Evolutionary conservation across 768 basidiomycete species (phyloP), one percentile per base, ranked within the genome.

Genomic region (Suillus clintonianus): DNA sequence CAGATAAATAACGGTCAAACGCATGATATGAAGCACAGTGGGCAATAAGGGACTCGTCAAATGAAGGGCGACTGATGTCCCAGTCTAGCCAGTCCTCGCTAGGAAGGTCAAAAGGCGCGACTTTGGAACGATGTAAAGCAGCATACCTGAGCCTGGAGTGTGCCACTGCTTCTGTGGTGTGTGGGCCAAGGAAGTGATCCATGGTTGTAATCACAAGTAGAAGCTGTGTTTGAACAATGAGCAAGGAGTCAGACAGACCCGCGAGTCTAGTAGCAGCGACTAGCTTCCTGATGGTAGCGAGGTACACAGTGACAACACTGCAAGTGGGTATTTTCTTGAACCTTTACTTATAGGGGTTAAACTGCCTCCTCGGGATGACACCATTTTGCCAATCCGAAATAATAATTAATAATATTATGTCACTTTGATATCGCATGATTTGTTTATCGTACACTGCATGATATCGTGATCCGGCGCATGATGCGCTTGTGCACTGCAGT

Each of bases 11-110:
- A 60, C 89, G 86, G 66, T 83, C 82, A 65, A 91, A 84, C 11
- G 89, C 87, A 64, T 86, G 81, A 75, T 91, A 91, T 15, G 89
- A 86, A 30, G 89, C 88, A 70, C 85, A 88, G 27, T 85, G 82
- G 17, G 89, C 86, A 53, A 90, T 81, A 53, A 90, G 81, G 17
- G 83, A 83, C 75, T 90, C 88, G 76, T 88, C 82, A 65, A 87
- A 76, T 39, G 83, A 83, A 4, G 84, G 84, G 64, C 85, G 82
- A 62, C 87, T 84, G 30, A 81, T 80, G 71, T 89, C 86, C 88
- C 88, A 90, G 66, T 74, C 78, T 61, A 80, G 79, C 71, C 78
- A 82, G 66, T 86, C 86, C 71, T 89, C 87, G 50, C 87, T 89
- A 14, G 10, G 67, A 19, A 27, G 13, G 36, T 62, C 61, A 66